Evolutionary conservation across 768 basidiomycete genomes (phyloP).

Genomic region (Neoboletus brunneissimus): DNA sequence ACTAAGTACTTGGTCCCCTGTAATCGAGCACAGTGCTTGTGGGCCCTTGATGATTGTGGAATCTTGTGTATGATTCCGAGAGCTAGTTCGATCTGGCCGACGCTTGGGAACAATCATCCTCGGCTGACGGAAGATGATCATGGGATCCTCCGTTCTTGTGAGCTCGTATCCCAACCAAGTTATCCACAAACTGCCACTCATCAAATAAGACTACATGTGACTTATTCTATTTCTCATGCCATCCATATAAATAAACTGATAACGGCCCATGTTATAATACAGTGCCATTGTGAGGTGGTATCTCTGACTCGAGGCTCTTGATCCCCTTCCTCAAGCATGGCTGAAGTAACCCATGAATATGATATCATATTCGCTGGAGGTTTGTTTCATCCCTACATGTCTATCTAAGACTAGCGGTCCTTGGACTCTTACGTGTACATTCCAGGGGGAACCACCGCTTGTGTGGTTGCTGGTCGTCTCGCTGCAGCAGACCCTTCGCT

Average conservation of each 20-base stretch:
- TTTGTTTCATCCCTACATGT: constrained; percentile 18
- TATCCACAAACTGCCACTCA: no score
- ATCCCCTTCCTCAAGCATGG: constrained; percentile 7
- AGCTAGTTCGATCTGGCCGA: not conserved
- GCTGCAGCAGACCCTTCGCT: constrained; percentile 25
- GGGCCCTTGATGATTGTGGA: not conserved
- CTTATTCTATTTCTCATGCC: not conserved
- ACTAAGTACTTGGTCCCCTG: not conserved
- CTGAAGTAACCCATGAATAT: constrained; percentile 20
- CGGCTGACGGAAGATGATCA: not conserved
- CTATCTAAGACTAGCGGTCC: not conserved
- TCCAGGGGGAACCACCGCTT: constrained; percentile 36
- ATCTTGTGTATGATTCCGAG: not conserved
- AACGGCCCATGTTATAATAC: not conserved
- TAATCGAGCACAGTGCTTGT: not conserved
- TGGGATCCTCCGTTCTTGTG: not conserved
- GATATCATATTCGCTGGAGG: constrained; percentile 62
- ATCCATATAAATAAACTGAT: constrained; percentile 6
- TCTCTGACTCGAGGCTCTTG: not conserved
- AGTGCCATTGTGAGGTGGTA: not conserved
- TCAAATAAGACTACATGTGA: not conserved
- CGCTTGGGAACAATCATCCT: not conserved
- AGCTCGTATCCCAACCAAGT: not conserved
- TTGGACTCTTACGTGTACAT: not conserved
- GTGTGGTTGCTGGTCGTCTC: constrained; percentile 32